Conservation (phyloP, 2,329 filamentous ascomycete genomes). For the Penicillium griseofulvum region DNA sequence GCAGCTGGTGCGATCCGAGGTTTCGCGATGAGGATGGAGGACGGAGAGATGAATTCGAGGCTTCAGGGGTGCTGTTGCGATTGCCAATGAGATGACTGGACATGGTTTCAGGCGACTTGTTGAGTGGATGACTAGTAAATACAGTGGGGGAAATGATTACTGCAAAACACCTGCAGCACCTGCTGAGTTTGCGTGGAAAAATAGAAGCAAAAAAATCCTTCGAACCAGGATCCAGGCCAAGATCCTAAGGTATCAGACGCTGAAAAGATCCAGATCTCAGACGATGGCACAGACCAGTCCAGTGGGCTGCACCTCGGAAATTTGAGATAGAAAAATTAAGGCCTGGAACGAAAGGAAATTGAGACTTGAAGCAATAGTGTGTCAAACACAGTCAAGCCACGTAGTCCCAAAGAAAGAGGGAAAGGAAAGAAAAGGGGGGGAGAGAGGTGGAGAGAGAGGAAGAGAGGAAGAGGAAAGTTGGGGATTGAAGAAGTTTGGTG, state of each 20-base stretch:
- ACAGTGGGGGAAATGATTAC: constrained; percentile 38
- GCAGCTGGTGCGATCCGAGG: constrained; percentile 78
- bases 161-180: constrained; percentile 71
- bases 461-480: constrained; percentile 17
- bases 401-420: constrained; percentile 25
- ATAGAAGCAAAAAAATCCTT: constrained; percentile 21
- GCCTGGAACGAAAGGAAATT: constrained; percentile 39
- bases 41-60: constrained; percentile 74
- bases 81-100: constrained; percentile 72
- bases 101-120: constrained; percentile 38
- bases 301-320: constrained; percentile 44
- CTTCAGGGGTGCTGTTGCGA: constrained; percentile 96
- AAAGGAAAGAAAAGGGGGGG: constrained; percentile 22
- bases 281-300: constrained; percentile 45
- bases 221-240: constrained; percentile 15
- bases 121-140: constrained; percentile 31
- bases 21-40: constrained; percentile 80
- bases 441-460: constrained; percentile 16
- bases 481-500: constrained; percentile 19
- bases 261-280: constrained; percentile 29
- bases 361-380: constrained; percentile 41
- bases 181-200: constrained; percentile 58
- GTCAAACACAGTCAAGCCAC: constrained; percentile 45
- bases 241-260: constrained; percentile 17
- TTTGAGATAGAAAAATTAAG: constrained; percentile 19